Conservation (phyloP, 1,284 basidiomycete species). For the Lentinus polychrous region DNA sequence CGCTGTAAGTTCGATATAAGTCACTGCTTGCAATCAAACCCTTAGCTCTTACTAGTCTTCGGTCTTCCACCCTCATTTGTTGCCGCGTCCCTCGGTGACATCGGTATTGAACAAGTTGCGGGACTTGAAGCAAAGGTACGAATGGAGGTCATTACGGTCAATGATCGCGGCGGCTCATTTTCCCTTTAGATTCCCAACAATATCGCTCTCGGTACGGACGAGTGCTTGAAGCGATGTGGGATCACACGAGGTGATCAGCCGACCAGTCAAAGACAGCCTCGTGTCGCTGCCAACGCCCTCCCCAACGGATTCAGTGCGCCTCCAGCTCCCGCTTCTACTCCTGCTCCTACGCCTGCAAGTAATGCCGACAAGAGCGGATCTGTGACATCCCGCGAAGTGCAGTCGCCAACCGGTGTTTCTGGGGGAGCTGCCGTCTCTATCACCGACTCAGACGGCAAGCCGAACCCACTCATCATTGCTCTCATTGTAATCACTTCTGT, state of each 20-base stretch:
- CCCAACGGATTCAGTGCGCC: constrained; percentile 11
- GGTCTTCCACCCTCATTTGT: constrained; percentile 24
- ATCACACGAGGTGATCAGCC: constrained; percentile 10
- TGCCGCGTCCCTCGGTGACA: constrained; percentile 20
- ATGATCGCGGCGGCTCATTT: background rate
- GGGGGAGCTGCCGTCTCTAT: background rate
- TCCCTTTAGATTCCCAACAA: constrained; percentile 15
- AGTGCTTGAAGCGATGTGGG: constrained; percentile 15
- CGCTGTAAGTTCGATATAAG: constrained; percentile 16
- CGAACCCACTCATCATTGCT: constrained; percentile 11
- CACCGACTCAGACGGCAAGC: constrained; percentile 3
- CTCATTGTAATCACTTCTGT: constrained; percentile 9
- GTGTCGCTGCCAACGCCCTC: constrained; percentile 15
- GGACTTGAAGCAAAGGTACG: constrained; percentile 17
- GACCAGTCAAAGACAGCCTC: constrained; percentile 15
- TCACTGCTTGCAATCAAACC: background rate
- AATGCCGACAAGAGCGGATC: constrained; percentile 1
- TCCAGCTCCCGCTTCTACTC: background rate
- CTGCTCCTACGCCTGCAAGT: constrained; percentile 4
- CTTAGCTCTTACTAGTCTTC: constrained; percentile 13
- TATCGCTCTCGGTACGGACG: constrained; percentile 14
- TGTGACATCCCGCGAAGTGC: constrained; percentile 1
- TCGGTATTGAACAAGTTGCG: constrained; percentile 21
- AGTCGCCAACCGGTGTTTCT: background rate
- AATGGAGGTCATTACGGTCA: background rate